These are phyloP conservation scores for Metarhizium robertsii DNA, from an alignment of 2,329 filamentous ascomycete species.

Conservation along the genomic window DNA sequence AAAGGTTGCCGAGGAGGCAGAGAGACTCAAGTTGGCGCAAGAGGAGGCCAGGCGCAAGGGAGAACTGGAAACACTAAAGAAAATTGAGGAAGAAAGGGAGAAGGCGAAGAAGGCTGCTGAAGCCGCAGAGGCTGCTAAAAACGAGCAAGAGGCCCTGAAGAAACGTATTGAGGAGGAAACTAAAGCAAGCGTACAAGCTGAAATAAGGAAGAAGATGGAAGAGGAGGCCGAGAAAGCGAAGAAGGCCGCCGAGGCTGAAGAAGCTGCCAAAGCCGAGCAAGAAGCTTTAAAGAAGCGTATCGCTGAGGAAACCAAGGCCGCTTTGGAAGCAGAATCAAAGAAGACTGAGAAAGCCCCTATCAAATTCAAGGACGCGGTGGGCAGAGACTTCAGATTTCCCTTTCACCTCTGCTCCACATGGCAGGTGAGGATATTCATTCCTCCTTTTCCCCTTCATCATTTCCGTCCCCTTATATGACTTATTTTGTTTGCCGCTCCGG, in stretches of 20 bases:
- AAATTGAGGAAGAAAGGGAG: constrained; percentile 26
- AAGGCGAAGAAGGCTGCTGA: constrained; percentile 28
- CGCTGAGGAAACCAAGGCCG: constrained; percentile 43
- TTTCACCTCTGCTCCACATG: constrained; percentile 78
- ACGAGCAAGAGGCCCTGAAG: constrained; percentile 50
- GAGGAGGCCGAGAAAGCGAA: constrained; percentile 26
- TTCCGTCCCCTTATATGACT: neutral
- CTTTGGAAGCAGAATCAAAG: constrained; percentile 36
- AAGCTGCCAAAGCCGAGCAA: constrained; percentile 39
- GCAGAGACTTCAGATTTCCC: constrained; percentile 86
- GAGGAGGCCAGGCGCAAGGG: constrained; percentile 28
- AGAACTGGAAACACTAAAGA: constrained; percentile 30
- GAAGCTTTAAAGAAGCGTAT: constrained; percentile 53
- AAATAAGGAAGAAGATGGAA: constrained; percentile 35
- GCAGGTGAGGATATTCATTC: constrained; percentile 46
- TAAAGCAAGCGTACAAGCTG: constrained; percentile 38
- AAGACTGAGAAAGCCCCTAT: constrained; percentile 63
- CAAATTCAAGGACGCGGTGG: constrained; percentile 84
- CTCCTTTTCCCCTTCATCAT: neutral
- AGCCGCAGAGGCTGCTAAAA: constrained; percentile 37
- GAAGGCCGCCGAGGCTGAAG: constrained; percentile 30
- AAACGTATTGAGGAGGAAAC: constrained; percentile 48
- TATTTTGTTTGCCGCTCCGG: neutral
- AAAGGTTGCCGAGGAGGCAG: constrained; percentile 33
- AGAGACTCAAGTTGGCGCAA: constrained; percentile 26